Evolutionary conservation across 306 rosid species (phyloP).

Genomic region (Neltuma alba): DNA sequence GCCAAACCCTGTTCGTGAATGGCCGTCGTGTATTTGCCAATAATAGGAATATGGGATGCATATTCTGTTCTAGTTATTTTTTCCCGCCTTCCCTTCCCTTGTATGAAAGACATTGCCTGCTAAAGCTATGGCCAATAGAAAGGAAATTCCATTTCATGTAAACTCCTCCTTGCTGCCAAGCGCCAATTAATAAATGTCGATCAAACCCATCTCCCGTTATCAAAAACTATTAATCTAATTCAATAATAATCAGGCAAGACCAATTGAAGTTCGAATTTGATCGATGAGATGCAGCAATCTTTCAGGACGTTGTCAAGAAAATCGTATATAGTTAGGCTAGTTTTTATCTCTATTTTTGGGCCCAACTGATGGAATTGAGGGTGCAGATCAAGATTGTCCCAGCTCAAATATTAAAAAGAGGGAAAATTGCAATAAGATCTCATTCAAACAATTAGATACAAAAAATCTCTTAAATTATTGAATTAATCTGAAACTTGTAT

Average conservation of each 20-base stretch:
- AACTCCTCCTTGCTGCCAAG: too few species aligned
- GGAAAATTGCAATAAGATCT: too few species aligned
- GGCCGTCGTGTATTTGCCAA: constrained; percentile 36
- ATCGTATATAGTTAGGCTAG: background rate
- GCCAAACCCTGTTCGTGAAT: constrained; percentile 3
- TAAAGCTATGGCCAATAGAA: too few species aligned
- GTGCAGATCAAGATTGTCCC: too few species aligned
- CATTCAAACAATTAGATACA: too few species aligned
- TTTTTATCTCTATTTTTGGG: background rate
- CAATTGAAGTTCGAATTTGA: too few species aligned
- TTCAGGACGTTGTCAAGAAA: background rate
- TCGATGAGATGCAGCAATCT: background rate
- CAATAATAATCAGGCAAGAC: background rate
- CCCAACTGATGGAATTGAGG: too few species aligned
- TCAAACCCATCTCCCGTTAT: background rate
- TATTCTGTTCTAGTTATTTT: background rate
- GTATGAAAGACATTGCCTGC: background rate
- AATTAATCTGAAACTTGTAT: too few species aligned
- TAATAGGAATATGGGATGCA: constrained; percentile 32
- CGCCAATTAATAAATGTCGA: background rate
- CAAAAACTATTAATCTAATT: background rate
- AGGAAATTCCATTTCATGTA: too few species aligned
- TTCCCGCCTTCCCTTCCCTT: too few species aligned
- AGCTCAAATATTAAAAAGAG: too few species aligned
- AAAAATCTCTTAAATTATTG: too few species aligned